phyloP scores from a whole-genome alignment of 2,329 filamentous ascomycete species.

The Stachybotrys echinatus region DNA sequence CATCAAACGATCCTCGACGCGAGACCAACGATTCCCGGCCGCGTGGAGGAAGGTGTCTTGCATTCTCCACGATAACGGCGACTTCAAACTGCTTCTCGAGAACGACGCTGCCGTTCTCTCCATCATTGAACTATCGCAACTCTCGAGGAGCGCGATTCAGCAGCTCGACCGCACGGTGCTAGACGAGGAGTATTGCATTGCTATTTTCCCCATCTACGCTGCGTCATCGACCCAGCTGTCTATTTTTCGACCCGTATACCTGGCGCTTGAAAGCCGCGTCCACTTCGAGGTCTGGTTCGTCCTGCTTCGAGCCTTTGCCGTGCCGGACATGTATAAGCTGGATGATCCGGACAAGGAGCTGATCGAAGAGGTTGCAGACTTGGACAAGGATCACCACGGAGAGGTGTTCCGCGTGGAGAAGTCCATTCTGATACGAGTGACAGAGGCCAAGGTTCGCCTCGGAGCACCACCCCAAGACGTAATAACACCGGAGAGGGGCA shows the following conservation, averaged over 20 bases:
- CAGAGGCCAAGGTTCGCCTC: conserved; percentile 53
- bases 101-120: conserved; percentile 75
- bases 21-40: conserved; percentile 47
- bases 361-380: conserved; percentile 33
- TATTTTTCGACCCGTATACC: conserved; percentile 80
- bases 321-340: conserved; percentile 80
- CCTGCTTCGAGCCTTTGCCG: conserved; percentile 81
- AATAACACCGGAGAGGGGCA: conserved; percentile 3
- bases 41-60: conserved; percentile 86
- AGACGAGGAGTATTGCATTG: conserved; percentile 89
- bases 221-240: conserved; percentile 67
- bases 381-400: conserved; percentile 33
- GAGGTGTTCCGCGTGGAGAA: conserved; percentile 60
- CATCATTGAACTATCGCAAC: conserved; percentile 79
- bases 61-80: conserved; percentile 89
- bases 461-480: conserved; percentile 13
- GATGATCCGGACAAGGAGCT: conserved; percentile 37
- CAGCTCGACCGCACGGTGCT: conserved; percentile 85
- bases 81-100: conserved; percentile 86
- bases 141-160: conserved; percentile 87
- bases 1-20: conserved; percentile 51
- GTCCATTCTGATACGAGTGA: conserved; percentile 51
- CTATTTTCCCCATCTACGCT: conserved; percentile 91
- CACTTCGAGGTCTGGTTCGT: conserved; percentile 99
- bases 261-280: conserved; percentile 79